A percentile compares a stretch with the other conserved stretches of the same genome.
These are phyloP conservation scores for Punctularia strigosozonata DNA, from an alignment of 768 basidiomycete genomes.

Conservation along the genomic window DNA sequence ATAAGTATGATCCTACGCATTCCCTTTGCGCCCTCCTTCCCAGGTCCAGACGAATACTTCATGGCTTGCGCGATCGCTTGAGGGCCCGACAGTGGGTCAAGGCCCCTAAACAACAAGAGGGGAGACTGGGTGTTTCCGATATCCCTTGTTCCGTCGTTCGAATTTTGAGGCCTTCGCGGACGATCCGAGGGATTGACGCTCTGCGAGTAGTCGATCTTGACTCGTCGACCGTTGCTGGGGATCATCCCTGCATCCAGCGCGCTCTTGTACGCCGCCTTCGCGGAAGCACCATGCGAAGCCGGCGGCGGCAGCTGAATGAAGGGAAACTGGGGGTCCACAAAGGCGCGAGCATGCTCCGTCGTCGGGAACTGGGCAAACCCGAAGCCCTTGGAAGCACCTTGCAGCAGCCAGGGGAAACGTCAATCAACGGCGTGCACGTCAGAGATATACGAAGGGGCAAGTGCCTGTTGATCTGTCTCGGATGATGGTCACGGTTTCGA, in stretches of 20 bases:
- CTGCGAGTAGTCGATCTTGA: conserved; percentile 94
- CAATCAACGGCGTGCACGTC: conserved; percentile 51
- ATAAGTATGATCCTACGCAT: conserved; percentile 84
- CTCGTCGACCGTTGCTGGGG: conserved; percentile 71
- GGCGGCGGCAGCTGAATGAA: conserved; percentile 89
- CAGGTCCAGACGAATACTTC: conserved; percentile 67
- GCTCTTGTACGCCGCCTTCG: conserved; percentile 58
- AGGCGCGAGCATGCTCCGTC: conserved; percentile 78
- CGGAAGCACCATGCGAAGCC: conserved; percentile 76
- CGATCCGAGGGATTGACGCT: conserved; percentile 65
- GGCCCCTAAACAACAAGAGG: conserved; percentile 80
- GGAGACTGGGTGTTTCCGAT: conserved; percentile 80
- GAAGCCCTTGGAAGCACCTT: conserved; percentile 92
- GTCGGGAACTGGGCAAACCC: conserved; percentile 92
- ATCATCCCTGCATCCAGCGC: conserved; percentile 59
- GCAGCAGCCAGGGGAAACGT: conserved; percentile 51
- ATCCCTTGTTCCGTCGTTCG: conserved; percentile 92
- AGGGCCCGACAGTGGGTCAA: conserved; percentile 80
- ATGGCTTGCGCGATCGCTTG: conserved; percentile 82
- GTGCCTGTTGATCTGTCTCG: conserved; percentile 94
- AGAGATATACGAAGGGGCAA: conserved; percentile 71
- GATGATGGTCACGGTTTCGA: conserved; percentile 90
- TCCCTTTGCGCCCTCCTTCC: conserved; percentile 70
- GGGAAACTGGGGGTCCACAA: conserved; percentile 84
- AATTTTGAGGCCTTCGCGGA: conserved; percentile 45